phyloP scores from a whole-genome alignment of 2,329 filamentous ascomycete species.

The Colletotrichum gigasporum region DNA sequence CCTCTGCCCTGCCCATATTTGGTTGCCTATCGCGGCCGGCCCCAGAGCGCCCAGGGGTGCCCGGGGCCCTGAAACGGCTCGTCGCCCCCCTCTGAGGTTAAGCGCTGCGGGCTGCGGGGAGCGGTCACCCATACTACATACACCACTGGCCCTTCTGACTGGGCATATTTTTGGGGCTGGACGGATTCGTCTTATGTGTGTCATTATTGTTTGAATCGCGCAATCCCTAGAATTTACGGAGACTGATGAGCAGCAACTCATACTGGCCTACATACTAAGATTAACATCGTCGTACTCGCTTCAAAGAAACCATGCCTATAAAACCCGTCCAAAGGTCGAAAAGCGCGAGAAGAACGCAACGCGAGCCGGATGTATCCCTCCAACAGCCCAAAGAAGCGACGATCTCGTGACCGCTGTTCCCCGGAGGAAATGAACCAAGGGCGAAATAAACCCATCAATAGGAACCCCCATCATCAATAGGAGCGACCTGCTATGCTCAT shows the following conservation, averaged over 20 bases:
- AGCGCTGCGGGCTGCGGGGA: constrained; percentile 17
- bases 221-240: too few species aligned
- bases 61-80: constrained; percentile 17
- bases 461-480: neutral
- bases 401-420: neutral
- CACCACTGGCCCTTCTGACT: too few species aligned
- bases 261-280: too few species aligned
- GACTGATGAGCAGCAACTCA: too few species aligned
- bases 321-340: neutral
- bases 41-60: neutral
- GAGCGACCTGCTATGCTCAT: neutral
- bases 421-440: neutral
- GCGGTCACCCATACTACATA: too few species aligned
- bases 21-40: neutral
- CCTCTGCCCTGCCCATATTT: neutral
- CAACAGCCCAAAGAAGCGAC: constrained; percentile 2
- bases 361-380: neutral
- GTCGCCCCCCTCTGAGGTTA: neutral
- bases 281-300: neutral
- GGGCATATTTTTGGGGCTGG: constrained; percentile 4
- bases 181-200: constrained; percentile 22
- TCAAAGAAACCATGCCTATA: constrained; percentile 13
- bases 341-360: neutral
- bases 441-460: neutral
- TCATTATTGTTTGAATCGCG: constrained; percentile 26